Evolutionary conservation across 1,284 basidiomycete species (phyloP), one percentile per base, ranked within the genome.

Genomic region (Phenoliferia sp.): DNA sequence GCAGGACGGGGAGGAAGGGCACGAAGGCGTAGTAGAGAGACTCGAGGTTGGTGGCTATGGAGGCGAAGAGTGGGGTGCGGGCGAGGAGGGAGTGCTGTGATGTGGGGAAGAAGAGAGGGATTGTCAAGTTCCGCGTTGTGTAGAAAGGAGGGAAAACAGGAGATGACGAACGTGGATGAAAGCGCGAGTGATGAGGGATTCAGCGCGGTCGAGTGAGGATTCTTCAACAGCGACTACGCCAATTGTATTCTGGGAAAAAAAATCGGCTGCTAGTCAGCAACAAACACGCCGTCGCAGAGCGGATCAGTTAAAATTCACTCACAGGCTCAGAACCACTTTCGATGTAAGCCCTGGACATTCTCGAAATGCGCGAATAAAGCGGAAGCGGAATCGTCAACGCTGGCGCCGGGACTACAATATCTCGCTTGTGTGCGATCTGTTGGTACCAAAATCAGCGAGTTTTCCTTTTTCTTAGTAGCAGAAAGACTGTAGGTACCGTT

Each of bases 171-270:
- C 67, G 17, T 48, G 56, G 5, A 63, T 61, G 48, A 72, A 72
- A 3, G 66, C 68, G 5, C 58, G 2, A 3, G 39, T 31, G 28
- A 69, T 31, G 19, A 59, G 58, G 1, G 59, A 61, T 6, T 69
- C 57, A 1, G 62, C 39, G 3, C 59, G 59, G 19, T 58, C 56
- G 22, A 72, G 22, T 1, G 22, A 44, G 10, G 57, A 58, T 2
- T 59, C 28, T 52, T 69, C 62, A 9, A 61, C 34, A 17, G 70
- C 63, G 19, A 62, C 67, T 3, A 68, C 70, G 3, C 26, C 15
- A 6, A 71, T 50, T 12, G 48, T 59, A 36, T 63, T 55, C 61
- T 70, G 57, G 32, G 28, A n/a, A n/a, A n/a, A n/a, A n/a, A n/a
- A n/a, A n/a, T n/a, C n/a, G n/a, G n/a, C n/a, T 19, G 9, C 6